Percentiles rank a stretch among this genome's conserved stretches.
phyloP scores from a whole-genome alignment of 441 rosid species.

The Adansonia rubrostipa region DNA sequence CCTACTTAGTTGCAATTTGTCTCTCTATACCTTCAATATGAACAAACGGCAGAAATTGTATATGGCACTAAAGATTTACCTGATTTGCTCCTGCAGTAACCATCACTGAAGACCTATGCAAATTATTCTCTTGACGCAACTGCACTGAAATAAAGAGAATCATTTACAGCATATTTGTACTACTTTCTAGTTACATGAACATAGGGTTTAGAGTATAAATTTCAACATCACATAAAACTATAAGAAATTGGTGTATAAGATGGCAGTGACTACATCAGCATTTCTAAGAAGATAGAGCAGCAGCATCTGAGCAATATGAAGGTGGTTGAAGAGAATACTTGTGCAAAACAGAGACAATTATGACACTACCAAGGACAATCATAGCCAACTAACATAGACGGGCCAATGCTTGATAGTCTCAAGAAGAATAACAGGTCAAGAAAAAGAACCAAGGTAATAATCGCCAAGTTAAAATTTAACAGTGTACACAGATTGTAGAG shows the following conservation, averaged over 20 bases:
- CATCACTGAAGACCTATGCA: slow-evolving; percentile 81
- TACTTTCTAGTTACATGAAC: neutral
- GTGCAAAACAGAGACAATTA: neutral
- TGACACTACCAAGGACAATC: neutral
- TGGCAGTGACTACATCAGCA: slow-evolving; percentile 14
- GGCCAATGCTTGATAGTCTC: neutral
- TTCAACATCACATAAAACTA: slow-evolving; percentile 7
- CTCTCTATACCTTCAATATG: neutral
- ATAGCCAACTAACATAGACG: neutral
- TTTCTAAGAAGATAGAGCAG: neutral
- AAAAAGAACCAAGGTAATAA: neutral
- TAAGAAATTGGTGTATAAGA: neutral
- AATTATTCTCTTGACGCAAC: slow-evolving; percentile 76
- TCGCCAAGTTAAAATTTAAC: neutral
- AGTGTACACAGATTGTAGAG: neutral
- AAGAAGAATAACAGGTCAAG: neutral
- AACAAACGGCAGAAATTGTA: slow-evolving; percentile 21
- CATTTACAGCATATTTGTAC: neutral
- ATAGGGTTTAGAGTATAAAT: neutral
- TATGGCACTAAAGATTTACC: slow-evolving; percentile 43
- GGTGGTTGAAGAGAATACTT: slow-evolving; percentile 1
- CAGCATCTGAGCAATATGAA: neutral
- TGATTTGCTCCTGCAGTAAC: slow-evolving; percentile 99
- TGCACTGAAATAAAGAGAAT: slow-evolving; percentile 37
- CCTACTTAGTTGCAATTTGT: neutral